Evolutionary conservation across 768 basidiomycete genomes (phyloP), one percentile per base, ranked within the genome.

Genomic region (Brasilioporus rufonigricans): DNA sequence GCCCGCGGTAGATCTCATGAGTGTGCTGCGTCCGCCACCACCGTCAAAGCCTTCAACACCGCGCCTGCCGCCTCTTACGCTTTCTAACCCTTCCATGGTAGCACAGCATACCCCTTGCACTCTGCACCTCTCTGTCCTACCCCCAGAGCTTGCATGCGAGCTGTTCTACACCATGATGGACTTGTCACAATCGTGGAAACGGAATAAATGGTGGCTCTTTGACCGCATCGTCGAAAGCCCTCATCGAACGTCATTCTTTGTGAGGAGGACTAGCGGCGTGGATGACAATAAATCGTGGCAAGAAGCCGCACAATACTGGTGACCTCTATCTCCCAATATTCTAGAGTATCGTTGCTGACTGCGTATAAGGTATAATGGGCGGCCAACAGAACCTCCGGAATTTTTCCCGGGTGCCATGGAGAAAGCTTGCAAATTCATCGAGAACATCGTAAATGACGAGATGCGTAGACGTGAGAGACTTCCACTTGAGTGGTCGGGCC

Each of bases 171-270:
- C 76, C 0, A 86, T 93, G 87, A 56, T 86, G 14, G 77, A 83
- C 45, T 72, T 77, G 16, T 84, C 89, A 19, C 75, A 71, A 38
- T 62, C 69, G 9, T 93, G 90, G 91, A 73, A 79, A 57, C 75
- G 82, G 47, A 90, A 88, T 57, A 88, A 84, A 61, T 93, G 91
- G 91, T 92, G 86, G 85, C 76, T 93, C 19, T 86, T 89, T 68
- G 89, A 93, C 63, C 77, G 84, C 21, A 57, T 92, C 14, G 91
- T 92, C 2, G 89, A 92, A 70, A 90, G 88, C 61, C 89, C 91
- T 4, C 91, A 93, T 71, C 76, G 82, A n/a, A 89, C 91, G 1
- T 81, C 86, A 1, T 91, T 92, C 70, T 93, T 81, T 71, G 82
- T 81, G 5, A 72, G 89, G 46, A 76, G 74, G 59, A 76, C 73